Base-by-base conservation (phyloP, 2,329 filamentous ascomycete genomes). In the Colletotrichum brevisporum region DNA sequence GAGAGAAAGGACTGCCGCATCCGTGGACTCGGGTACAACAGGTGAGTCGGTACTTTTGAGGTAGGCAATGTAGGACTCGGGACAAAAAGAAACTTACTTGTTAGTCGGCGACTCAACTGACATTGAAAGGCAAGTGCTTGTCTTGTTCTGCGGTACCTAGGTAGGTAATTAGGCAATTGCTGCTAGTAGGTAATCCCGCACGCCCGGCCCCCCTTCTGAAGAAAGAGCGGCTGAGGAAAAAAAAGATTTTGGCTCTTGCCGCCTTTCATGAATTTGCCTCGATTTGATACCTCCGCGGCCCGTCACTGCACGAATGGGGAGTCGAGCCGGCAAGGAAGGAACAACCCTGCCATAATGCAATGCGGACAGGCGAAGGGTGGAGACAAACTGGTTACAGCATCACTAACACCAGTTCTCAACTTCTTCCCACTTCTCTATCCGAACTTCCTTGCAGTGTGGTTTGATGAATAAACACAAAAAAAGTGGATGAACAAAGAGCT, bases 281-380 rank as follows among this genome's bases (percentile, higher is more conserved):
- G 65, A 64, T 27, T 26, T 31, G 65, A 64, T 45, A 64, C 54
- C 60, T 64, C 60, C 53, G 65, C 65, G 65, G 65, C 65, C 65
- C 65, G 60, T 48, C n/a, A n/a, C 48, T 21, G 53, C 54, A 54
- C 65, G 53, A 68, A 68, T 68, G 50, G 47, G 53, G 59, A 58
- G 43, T 8, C 52, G 59, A 57, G 53, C 64, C 52, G 64, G 43
- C 31, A 53, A 5, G 52, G n/a, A 67, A 24, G 59, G 59, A 47
- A 39, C 27, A 67, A 39, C 65, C 65, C 48, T 48, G 65, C 5
- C 9, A 21, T 10, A 43, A 27, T 18, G 12, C 43, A 43, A 45
- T 45, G 53, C 52, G 50, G 26, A 55, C 48, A 39, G 50, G 36
- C n/a, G 15, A n/a, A n/a, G 15, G 26, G 63, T 66, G 55, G 63